Conservation (phyloP, 768 basidiomycete genomes). For the Leccinum broughii region DNA sequence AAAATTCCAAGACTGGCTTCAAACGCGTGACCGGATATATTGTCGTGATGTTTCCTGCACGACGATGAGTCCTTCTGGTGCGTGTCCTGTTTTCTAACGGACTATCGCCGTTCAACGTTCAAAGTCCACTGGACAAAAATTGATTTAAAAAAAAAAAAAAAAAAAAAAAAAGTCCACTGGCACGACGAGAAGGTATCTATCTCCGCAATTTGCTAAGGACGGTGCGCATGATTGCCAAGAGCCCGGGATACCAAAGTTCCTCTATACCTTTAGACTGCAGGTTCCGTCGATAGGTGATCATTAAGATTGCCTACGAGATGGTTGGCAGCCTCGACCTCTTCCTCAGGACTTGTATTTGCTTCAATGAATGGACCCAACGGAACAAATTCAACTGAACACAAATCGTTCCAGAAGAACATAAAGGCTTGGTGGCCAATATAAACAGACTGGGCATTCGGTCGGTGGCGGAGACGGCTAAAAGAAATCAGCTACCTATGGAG, state of each 20-base stretch:
- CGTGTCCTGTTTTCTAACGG: background rate
- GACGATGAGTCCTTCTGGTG: background rate
- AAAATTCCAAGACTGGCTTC: background rate
- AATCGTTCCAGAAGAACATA: background rate
- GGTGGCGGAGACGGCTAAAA: background rate
- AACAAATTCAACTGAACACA: background rate
- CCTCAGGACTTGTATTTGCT: background rate
- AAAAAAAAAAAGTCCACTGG: background rate
- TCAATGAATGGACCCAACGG: background rate
- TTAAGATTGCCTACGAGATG: too few species aligned
- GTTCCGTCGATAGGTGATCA: too few species aligned
- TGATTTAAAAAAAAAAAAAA: too few species aligned
- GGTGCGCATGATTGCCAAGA: too few species aligned
- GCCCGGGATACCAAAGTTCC: background rate
- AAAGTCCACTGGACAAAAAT: background rate
- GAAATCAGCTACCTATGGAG: background rate
- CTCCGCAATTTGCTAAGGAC: background rate
- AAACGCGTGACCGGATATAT: background rate
- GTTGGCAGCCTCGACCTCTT: background rate
- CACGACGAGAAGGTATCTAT: background rate
- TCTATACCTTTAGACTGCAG: background rate
- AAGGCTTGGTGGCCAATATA: background rate
- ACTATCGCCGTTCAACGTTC: background rate
- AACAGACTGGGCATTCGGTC: background rate
- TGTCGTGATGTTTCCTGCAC: background rate